A percentile compares a stretch with the other conserved stretches of the same genome.
Evolutionary conservation across 1,139 yeast genomes (phyloP).

Genomic region (Debaryomyces subglobosus): DNA sequence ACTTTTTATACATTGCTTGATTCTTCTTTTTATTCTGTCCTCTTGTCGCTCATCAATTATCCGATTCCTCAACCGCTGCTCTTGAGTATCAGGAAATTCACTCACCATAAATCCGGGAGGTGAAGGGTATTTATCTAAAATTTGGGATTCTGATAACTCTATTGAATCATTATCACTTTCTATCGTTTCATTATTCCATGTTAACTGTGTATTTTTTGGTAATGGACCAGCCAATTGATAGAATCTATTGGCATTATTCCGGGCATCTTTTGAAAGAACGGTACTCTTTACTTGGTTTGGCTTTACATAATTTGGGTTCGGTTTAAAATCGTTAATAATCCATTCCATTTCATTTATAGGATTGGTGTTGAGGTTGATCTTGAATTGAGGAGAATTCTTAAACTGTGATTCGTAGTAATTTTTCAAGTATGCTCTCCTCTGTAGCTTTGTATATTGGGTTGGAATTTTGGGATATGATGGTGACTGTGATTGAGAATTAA

Average conservation of each 20-base stretch:
- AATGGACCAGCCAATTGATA: conserved; percentile 23
- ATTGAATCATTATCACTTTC: conserved; percentile 3
- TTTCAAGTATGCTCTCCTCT: conserved; percentile 33
- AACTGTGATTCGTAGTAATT: conserved; percentile 29
- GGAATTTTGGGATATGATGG: conserved; percentile 10
- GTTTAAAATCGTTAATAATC: conserved; percentile 51
- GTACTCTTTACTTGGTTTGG: conserved; percentile 25
- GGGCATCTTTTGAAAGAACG: conserved; percentile 34
- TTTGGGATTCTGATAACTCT: conserved; percentile 23
- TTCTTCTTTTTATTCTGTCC: conserved; percentile 22
- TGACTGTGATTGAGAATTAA: conserved; percentile 5
- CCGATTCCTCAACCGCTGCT: conserved; percentile 26
- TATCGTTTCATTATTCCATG: conserved; percentile 19
- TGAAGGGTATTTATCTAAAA: conserved; percentile 51
- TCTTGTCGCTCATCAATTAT: conserved; percentile 21
- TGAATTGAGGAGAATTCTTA: conserved; percentile 20
- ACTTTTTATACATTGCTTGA: conserved; percentile 17
- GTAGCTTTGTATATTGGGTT: conserved; percentile 22
- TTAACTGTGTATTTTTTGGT: conserved; percentile 16
- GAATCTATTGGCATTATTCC: conserved; percentile 31
- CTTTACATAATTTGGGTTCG: conserved; percentile 33
- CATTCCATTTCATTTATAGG: conserved; percentile 37
- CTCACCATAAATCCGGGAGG: conserved; percentile 69
- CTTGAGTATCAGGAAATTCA: conserved; percentile 67
- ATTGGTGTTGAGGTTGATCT: conserved; percentile 28